Base-by-base conservation (phyloP, 2,329 filamentous ascomycete species). In the Sporothrix brasiliensis region DNA sequence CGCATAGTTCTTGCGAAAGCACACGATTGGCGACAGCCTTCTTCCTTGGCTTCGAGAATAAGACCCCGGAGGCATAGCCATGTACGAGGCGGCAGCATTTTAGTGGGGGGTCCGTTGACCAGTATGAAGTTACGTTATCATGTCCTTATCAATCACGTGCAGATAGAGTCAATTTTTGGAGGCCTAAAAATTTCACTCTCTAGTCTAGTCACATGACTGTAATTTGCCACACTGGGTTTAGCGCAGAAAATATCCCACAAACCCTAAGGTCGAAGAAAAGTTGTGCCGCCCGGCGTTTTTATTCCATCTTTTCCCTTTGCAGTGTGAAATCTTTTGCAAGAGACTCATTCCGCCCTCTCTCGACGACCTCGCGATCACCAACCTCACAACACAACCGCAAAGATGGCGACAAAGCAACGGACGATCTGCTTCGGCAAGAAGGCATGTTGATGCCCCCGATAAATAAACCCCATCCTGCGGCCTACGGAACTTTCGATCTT, bases 371-470 rank as follows among this genome's bases (percentile, higher is more conserved):
- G 56, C 52, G 47, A 67, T 50, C 63, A 69, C 68, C 69, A 70
- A 70, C 68, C 47, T 53, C 69, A 71, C 58, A 67, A 72, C 56
- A 70, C 60, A 67, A 66, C 69, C 73, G 81, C 82, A 86, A 92
- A 81, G 84, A 92, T 93, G 89, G 90, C 91, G 84, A 86, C 89
- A 80, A 86, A 87, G 79, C 90, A 92, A 86, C 91, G 89, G 84
- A 91, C 93, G 80, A 93, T 97, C 89, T 97, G 93, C 92, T 97
- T 98, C 92, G 94, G 94, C 91, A 97, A 97, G 91, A 94, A 94
- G 73, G 73, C 69, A 73, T 70, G 73, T 72, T 58, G 34, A 53
- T 34, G 44, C 50, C 41, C 39, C 44, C 50, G 30, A 34, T 61
- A 44, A 16, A 44, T 19, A 41, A 27, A 27, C 41, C 41, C 21